phyloP scores from a whole-genome alignment of 371 early-diverging fungal genomes.

The Sporodiniella umbellata region DNA sequence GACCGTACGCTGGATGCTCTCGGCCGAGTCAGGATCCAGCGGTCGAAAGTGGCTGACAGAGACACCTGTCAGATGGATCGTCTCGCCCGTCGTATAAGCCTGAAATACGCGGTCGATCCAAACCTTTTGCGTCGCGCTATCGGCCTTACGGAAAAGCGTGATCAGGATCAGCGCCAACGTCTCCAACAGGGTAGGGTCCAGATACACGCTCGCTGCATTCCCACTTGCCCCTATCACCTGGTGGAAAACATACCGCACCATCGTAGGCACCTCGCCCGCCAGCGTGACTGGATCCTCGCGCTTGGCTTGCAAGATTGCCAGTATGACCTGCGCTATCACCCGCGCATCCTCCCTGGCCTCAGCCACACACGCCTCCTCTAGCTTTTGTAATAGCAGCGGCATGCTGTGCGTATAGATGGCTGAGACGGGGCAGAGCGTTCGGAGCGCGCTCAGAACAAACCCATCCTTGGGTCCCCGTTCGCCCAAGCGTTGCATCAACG shows the following conservation, averaged over 20 bases:
- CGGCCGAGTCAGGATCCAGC: background rate
- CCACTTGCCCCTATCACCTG: constrained; percentile 47
- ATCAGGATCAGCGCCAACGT: constrained; percentile 44
- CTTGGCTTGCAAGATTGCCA: constrained; percentile 43
- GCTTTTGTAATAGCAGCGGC: constrained; percentile 28
- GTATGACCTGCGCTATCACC: background rate
- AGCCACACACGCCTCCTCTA: constrained; percentile 32
- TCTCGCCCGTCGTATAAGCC: constrained; percentile 50
- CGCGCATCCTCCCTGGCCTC: constrained; percentile 18
- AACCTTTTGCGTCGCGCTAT: constrained; percentile 49
- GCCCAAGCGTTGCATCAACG: constrained; percentile 28
- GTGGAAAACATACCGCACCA: constrained; percentile 47
- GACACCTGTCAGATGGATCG: constrained; percentile 26
- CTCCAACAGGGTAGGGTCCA: constrained; percentile 31
- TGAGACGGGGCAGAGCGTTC: constrained; percentile 21
- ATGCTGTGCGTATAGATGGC: constrained; percentile 25
- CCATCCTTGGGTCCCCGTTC: constrained; percentile 5
- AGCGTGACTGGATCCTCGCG: constrained; percentile 43
- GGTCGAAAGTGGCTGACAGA: constrained; percentile 7
- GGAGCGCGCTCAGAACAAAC: constrained; percentile 18
- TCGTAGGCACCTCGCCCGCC: constrained; percentile 35
- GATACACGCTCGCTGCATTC: constrained; percentile 14
- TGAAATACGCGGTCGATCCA: constrained; percentile 37
- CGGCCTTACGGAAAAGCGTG: constrained; percentile 42
- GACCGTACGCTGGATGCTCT: constrained; percentile 41